Base-by-base conservation (phyloP, 306 rosid genomes). In the Cucurbita pepo region DNA sequence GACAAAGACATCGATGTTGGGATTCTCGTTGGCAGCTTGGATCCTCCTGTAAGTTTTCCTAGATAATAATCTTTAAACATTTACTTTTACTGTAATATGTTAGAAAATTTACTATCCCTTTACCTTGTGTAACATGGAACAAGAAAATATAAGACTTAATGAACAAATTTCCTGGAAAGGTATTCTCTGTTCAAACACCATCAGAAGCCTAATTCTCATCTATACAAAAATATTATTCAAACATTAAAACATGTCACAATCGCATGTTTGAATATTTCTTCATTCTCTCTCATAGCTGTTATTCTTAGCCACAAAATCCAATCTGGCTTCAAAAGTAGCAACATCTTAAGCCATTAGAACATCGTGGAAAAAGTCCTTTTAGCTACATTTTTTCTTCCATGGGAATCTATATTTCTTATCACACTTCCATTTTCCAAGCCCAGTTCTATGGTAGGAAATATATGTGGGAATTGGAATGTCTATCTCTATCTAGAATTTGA, bases 1-100 rank as follows among this genome's bases (percentile, higher is more conserved):
- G 89, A 91, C 81, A 87, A 87, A 84, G 99, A 95, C 79, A 86
- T 95, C 34, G 97, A 95, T 78, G 90, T 91, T 10, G 99, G 84
- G 77, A 95, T 88, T 76, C 88, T 91, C 76, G 96, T 95, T 9
- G 88, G 92, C 57, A 85, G 92, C 84, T 78, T 95, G 92, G 97
- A 95, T 73, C 86, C 99, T 61, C 99, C 99, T 52, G 86, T 91
- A 81, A 89, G 85, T 82, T 91, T 91, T 82, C 73, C 95, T 10
- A 84, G 88, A 85, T 86, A 85, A 81, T 72, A 60, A 13, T 82
- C 72, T 61, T 76, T 74, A 75, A 75, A 44, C 69, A 37, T 37
- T 65, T 74, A 41, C 37, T 37, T 47, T 75, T 34, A 18, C 30
- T 59, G 47, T 75, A 45, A 59, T 25, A 61, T 34, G 34, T 75